Base-by-base conservation (phyloP, 345 rosid genomes). In the Lepidium sativum region DNA sequence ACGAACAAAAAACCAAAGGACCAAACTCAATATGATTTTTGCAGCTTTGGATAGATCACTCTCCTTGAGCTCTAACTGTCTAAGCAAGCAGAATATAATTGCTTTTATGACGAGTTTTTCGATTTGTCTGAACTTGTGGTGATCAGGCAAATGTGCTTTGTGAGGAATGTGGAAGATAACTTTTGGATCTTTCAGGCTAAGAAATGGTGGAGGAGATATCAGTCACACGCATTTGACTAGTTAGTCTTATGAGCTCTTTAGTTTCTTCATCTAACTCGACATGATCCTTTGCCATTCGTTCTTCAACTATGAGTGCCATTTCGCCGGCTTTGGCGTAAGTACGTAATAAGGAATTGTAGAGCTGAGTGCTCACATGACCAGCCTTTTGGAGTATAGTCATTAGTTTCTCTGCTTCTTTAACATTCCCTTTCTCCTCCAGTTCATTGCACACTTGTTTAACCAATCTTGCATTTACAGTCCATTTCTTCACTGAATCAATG, bases 251-350 rank as follows among this genome's bases (percentile, higher is more conserved):
- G 41, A 92, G 96, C 74, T 76, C 65, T 37, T 48, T 81, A 0
- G 94, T 89, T 54, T 85, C 97, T 50, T 83, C 85, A 52, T 89
- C 80, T 66, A 78, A 32, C 25, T 62, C 75, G 23, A 89, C 86
- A 21, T 76, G 76, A 64, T 87, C 90, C 72, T 84, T 83, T 68
- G 77, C 61, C 98, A 87, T 87, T 39, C 86, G 76, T 74, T 92
- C 94, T 32, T 80, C 86, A 48, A 89, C 66, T 61, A 83, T 77
- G 14, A 79, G 84, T 9, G 96, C 86, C 98, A 87, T 84, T 79
- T 81, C 81, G 35, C 91, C 94, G 6, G 91, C 91, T 62, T 82
- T 84, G 4, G 78, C 87, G 16, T 89, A 89, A n/a, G 89, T 86
- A 49, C 83, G 77, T 21, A 89, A 73, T 21, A 89, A 78, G 14